A percentile compares a stretch with the other conserved stretches of the same genome.
Evolutionary conservation across 2,329 filamentous ascomycete genomes (phyloP).

Genomic region (Colletotrichum noveboracense): DNA sequence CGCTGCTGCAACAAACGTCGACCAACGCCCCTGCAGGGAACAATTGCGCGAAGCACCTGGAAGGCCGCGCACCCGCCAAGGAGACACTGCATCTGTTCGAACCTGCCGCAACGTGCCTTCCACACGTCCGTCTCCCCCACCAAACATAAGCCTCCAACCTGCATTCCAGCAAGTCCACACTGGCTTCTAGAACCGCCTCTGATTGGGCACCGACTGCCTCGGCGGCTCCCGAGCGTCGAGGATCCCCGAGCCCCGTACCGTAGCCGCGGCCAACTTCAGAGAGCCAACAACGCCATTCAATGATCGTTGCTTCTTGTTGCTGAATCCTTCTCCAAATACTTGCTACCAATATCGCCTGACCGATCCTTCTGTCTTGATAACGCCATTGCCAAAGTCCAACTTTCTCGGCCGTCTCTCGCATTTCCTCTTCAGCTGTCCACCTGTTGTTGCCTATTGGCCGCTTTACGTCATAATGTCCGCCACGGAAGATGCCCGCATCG

Average conservation of each 20-base stretch:
- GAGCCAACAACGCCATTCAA: conserved; percentile 22
- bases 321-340: neutral
- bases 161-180: conserved; percentile 12
- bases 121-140: neutral
- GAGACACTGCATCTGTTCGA: neutral
- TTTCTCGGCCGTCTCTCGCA: neutral
- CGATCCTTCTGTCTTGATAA: neutral
- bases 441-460: neutral
- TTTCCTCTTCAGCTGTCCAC: neutral
- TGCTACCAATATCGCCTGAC: neutral
- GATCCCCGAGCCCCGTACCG: conserved; percentile 10
- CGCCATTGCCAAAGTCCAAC: neutral
- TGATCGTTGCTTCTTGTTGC: neutral
- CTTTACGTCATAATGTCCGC: conserved; percentile 8
- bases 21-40: neutral
- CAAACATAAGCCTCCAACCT: conserved; percentile 12
- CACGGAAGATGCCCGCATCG: conserved; percentile 25
- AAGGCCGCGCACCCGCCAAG: conserved; percentile 8
- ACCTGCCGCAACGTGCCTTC: neutral
- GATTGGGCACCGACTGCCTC: conserved; percentile 31
- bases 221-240: conserved; percentile 27
- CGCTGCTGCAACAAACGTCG: neutral
- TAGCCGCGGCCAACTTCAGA: conserved; percentile 24
- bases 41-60: neutral
- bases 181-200: conserved; percentile 26